Conservation (phyloP, 768 basidiomycete species). For the Rhodosporidiobolus sp. region DNA sequence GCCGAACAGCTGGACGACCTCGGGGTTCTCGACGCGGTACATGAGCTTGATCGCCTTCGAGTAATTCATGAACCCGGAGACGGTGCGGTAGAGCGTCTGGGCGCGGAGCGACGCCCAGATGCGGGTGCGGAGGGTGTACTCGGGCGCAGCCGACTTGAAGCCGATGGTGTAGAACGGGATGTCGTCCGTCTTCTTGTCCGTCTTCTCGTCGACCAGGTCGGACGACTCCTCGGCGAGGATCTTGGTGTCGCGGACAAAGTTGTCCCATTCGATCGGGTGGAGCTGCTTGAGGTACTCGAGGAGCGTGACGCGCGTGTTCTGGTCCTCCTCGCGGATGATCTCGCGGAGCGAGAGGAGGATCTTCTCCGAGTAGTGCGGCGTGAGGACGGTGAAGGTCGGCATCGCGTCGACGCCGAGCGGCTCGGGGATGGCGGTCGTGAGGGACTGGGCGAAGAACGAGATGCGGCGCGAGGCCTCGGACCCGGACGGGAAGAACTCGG, state of each 20-base stretch:
- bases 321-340: slow-evolving; percentile 97
- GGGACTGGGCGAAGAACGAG: slow-evolving; percentile 96
- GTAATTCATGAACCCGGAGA: slow-evolving; percentile 99
- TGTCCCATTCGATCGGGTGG: slow-evolving; percentile 97
- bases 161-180: slow-evolving; percentile 97
- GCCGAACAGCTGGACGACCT: slow-evolving; percentile 94
- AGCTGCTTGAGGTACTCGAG: slow-evolving; percentile 98
- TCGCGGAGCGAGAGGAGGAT: slow-evolving; percentile 93
- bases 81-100: slow-evolving; percentile 96
- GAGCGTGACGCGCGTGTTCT: slow-evolving; percentile 92
- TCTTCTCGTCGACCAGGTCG: slow-evolving; percentile 60
- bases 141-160: slow-evolving; percentile 97
- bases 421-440: slow-evolving; percentile 91
- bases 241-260: slow-evolving; percentile 99
- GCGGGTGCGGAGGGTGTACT: slow-evolving; percentile 95
- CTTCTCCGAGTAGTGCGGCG: slow-evolving; percentile 99
- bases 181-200: slow-evolving; percentile 70
- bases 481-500: slow-evolving; percentile 87
- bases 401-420: slow-evolving; percentile 97
- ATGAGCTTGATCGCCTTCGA: slow-evolving; percentile 98
- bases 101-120: slow-evolving; percentile 99
- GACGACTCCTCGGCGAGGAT: slow-evolving; percentile 94
- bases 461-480: slow-evolving; percentile 96
- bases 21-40: slow-evolving; percentile 99
- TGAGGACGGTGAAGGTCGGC: slow-evolving; percentile 98